These are phyloP conservation scores for Colletotrichum lupini DNA, from an alignment of 2,329 filamentous ascomycete genomes.

Conservation along the genomic window DNA sequence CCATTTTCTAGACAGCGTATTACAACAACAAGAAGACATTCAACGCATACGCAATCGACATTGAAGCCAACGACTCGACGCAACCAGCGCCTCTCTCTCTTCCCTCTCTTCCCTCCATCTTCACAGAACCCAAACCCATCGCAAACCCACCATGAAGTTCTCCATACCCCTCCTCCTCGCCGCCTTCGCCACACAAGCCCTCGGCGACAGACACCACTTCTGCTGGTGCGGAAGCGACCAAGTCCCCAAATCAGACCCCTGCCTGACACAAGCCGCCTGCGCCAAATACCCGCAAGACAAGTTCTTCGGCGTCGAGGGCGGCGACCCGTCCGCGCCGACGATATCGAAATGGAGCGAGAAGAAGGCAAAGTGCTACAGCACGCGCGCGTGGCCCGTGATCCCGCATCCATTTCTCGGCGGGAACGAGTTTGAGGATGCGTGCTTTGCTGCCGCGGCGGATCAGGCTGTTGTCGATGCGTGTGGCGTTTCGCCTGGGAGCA, in stretches of 20 bases:
- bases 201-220: constrained; percentile 15
- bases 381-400: constrained; percentile 3
- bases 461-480: not conserved
- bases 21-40: not conserved
- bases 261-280: constrained; percentile 13
- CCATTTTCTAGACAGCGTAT: not conserved
- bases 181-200: not conserved
- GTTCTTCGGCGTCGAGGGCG: constrained; percentile 3
- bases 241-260: not conserved
- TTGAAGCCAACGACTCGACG: not conserved
- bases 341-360: constrained; percentile 12
- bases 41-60: rapidly evolving
- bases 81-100: not conserved
- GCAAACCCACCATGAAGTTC: not conserved
- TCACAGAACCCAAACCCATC: too few species aligned
- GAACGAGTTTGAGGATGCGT: constrained; percentile 2
- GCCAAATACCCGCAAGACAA: not conserved
- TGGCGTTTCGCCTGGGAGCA: not conserved
- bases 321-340: not conserved
- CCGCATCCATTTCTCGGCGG: constrained; percentile 14
- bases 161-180: not conserved
- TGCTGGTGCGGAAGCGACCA: constrained; percentile 17
- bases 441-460: not conserved
- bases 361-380: not conserved
- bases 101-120: too few species aligned